A percentile compares a stretch with the other conserved stretches of the same genome.
phyloP scores from a whole-genome alignment of 257 asterid genomes.

The Solanum piurae region DNA sequence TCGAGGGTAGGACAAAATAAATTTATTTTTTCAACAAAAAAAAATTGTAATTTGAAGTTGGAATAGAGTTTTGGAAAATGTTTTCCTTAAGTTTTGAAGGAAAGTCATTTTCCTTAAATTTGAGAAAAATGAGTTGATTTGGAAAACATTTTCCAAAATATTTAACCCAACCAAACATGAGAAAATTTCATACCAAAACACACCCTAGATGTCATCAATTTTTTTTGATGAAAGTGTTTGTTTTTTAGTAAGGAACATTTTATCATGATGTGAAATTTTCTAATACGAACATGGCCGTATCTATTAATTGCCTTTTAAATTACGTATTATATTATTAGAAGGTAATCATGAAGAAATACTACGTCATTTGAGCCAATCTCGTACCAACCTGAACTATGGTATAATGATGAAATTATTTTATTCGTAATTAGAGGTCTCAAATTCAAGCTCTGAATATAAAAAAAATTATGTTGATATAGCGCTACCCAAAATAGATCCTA shows the following conservation, averaged over 20 bases:
- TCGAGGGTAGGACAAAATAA: too few relatives aligned
- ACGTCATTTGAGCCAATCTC: neutral
- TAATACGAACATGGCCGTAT: neutral
- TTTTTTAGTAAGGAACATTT: neutral
- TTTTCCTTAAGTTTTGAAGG: too few relatives aligned
- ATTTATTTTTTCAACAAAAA: too few relatives aligned
- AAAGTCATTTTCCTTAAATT: too few relatives aligned
- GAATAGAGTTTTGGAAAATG: too few relatives aligned
- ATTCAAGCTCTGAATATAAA: rapidly evolving
- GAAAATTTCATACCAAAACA: too few relatives aligned
- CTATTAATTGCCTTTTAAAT: neutral
- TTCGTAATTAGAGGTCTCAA: rapidly evolving
- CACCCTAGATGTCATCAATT: neutral
- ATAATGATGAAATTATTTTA: too few relatives aligned
- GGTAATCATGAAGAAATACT: neutral
- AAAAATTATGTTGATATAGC: rapidly evolving
- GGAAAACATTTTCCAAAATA: too few relatives aligned
- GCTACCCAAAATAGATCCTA: rapidly evolving
- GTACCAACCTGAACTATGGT: neutral
- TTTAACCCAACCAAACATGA: too few relatives aligned
- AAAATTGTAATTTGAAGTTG: too few relatives aligned
- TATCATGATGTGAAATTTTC: neutral
- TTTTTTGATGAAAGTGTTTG: neutral
- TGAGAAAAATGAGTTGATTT: too few relatives aligned
- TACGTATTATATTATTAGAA: neutral